These are phyloP conservation scores for Neurospora crassa DNA, from an alignment of 2,329 filamentous ascomycete genomes.

Conservation along the genomic window DNA sequence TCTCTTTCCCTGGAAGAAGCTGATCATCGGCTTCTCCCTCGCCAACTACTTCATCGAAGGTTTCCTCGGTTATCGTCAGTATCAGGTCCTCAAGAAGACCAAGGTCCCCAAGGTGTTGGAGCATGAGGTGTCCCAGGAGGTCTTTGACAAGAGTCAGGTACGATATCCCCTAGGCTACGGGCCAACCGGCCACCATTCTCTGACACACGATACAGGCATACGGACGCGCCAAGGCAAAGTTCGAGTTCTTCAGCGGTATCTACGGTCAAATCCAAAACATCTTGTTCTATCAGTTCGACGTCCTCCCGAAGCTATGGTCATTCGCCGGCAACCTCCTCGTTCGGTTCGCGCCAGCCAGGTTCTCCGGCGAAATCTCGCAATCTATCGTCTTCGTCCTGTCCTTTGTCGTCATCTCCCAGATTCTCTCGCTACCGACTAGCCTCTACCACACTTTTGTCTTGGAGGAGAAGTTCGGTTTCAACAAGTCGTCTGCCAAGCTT, in stretches of 20 bases:
- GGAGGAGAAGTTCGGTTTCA: constrained; percentile 96
- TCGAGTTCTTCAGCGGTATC: constrained; percentile 68
- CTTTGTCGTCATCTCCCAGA: constrained; percentile 73
- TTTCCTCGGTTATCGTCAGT: constrained; percentile 83
- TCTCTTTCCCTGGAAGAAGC: constrained; percentile 92
- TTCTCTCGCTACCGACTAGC: constrained; percentile 68
- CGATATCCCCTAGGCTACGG: not conserved
- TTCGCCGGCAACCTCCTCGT: constrained; percentile 67
- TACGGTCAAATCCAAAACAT: constrained; percentile 84
- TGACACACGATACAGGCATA: constrained; percentile 48
- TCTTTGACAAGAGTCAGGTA: constrained; percentile 81
- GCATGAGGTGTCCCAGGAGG: constrained; percentile 79
- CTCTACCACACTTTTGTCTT: constrained; percentile 94
- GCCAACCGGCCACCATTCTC: not conserved
- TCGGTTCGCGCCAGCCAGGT: constrained; percentile 63
- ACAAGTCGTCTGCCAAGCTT: constrained; percentile 87
- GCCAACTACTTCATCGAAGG: constrained; percentile 87
- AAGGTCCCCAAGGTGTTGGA: constrained; percentile 78
- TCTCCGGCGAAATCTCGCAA: constrained; percentile 87
- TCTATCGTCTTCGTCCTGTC: constrained; percentile 85
- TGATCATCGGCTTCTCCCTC: constrained; percentile 89
- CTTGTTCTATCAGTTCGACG: constrained; percentile 80
- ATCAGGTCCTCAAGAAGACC: constrained; percentile 70
- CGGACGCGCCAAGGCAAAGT: constrained; percentile 90
- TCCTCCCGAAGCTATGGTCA: constrained; percentile 85